phyloP scores from a whole-genome alignment of 129 eudicot species.

The Logfia minima region DNA sequence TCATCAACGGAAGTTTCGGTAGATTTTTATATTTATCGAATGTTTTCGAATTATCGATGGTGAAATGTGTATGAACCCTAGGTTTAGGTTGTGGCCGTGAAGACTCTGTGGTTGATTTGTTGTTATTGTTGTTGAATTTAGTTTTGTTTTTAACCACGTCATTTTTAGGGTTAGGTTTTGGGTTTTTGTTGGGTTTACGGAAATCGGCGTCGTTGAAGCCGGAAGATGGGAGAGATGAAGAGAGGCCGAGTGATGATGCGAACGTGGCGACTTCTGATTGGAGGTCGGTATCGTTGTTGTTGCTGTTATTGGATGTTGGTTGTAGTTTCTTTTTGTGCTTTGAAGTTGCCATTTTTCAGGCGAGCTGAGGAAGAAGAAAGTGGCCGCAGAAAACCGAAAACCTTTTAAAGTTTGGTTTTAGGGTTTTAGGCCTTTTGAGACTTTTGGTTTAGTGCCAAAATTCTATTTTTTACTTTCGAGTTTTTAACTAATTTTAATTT shows the following conservation, averaged over 20 bases:
- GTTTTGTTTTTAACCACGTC: slow-evolving; percentile 14
- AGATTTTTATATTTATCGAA: slow-evolving; percentile 55
- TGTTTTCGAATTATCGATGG: slow-evolving; percentile 22
- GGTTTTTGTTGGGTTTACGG: slow-evolving; percentile 50
- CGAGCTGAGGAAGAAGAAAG: background rate
- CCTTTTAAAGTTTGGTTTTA: background rate
- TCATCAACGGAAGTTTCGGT: slow-evolving; percentile 82
- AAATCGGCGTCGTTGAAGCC: slow-evolving; percentile 81
- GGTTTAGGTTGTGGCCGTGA: slow-evolving; percentile 24
- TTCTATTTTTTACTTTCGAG: no score
- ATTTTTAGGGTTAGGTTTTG: background rate
- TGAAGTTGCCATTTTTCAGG: slow-evolving; percentile 44
- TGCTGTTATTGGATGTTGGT: background rate
- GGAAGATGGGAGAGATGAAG: slow-evolving; percentile 53
- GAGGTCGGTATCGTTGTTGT: slow-evolving; percentile 37
- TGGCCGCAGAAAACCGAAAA: background rate
- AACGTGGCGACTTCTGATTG: slow-evolving; percentile 76
- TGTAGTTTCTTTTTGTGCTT: slow-evolving; percentile 41
- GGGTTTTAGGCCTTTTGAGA: background rate
- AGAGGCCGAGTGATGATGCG: slow-evolving; percentile 82
- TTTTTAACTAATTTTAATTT: no score
- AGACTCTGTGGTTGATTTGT: slow-evolving; percentile 2
- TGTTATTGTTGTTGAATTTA: slow-evolving; percentile 16
- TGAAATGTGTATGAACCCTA: slow-evolving; percentile 18
- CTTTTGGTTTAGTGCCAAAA: background rate